Conservation (phyloP, 2,329 filamentous ascomycete species). For the Xylaria sp. region DNA sequence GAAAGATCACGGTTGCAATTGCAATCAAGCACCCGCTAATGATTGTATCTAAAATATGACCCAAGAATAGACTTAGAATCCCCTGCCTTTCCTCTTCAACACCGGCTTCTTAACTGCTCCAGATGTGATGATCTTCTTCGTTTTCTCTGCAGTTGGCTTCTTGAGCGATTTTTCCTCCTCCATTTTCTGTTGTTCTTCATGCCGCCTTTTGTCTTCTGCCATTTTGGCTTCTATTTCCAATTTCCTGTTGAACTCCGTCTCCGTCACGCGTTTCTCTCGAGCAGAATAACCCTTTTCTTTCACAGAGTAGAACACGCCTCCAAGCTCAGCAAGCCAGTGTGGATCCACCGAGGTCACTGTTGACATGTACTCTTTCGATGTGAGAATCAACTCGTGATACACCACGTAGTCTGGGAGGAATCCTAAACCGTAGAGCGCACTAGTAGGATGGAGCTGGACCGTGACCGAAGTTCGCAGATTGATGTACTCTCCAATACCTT, state of each 20-base stretch:
- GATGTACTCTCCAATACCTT: conserved; percentile 96
- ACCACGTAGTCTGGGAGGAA: conserved; percentile 97
- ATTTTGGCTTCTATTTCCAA: conserved; percentile 95
- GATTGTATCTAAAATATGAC: conserved; percentile 25
- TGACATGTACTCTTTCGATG: conserved; percentile 97
- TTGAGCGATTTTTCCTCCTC: conserved; percentile 61
- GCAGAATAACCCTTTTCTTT: conserved; percentile 97
- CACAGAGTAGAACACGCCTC: conserved; percentile 95
- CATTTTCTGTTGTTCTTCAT: conserved; percentile 66
- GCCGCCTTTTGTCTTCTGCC: conserved; percentile 81
- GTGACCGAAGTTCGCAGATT: conserved; percentile 95
- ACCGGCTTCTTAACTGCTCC: conserved; percentile 72
- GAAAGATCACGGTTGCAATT: conserved; percentile 3
- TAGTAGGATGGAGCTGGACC: conserved; percentile 94
- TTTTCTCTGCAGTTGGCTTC: conserved; percentile 53
- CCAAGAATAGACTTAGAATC: conserved; percentile 54
- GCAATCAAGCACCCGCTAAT: conserved; percentile 14
- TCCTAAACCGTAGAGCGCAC: conserved; percentile 89
- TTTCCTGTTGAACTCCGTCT: conserved; percentile 90
- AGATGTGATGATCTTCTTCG: conserved; percentile 70
- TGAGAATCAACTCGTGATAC: conserved; percentile 97
- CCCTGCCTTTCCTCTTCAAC: conserved; percentile 65
- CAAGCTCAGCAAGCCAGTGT: conserved; percentile 95
- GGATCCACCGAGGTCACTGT: conserved; percentile 96
- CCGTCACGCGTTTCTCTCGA: conserved; percentile 84